These are phyloP conservation scores for Fusarium neocosmosporiellum DNA, from an alignment of 2,329 filamentous ascomycete species.

Conservation along the genomic window DNA sequence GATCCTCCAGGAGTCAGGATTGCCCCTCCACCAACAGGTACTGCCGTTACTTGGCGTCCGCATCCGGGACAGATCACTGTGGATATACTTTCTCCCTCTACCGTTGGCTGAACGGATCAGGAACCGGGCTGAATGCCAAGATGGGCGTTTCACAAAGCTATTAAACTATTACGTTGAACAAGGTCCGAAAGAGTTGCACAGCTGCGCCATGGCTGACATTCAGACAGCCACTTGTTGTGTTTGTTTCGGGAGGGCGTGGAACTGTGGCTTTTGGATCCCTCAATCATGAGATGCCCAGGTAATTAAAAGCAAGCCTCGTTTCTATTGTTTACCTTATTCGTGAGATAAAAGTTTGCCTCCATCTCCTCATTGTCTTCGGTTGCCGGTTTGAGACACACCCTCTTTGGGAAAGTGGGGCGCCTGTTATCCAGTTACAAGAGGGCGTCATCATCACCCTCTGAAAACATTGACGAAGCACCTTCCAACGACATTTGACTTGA, in stretches of 20 bases:
- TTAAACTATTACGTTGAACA: not conserved
- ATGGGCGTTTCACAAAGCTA: not conserved
- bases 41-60: not conserved
- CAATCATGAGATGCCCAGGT: not conserved
- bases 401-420: not conserved
- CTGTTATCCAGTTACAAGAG: not conserved
- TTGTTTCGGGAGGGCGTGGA: not conserved
- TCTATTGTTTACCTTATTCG: not conserved
- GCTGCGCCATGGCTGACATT: not conserved
- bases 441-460: not conserved
- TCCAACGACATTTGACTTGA: not conserved
- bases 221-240: not conserved
- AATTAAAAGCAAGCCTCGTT: not conserved
- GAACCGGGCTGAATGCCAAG: not conserved
- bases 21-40: not conserved
- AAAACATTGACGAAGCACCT: not conserved
- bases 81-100: not conserved
- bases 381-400: not conserved
- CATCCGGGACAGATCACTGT: not conserved
- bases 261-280: not conserved
- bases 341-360: not conserved
- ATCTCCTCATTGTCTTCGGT: not conserved
- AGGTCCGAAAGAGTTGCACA: not conserved
- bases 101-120: not conserved
- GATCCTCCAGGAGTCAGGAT: not conserved